These are phyloP conservation scores for Aspergillus sp. DNA, from an alignment of 2,329 filamentous ascomycete species.

Conservation along the genomic window DNA sequence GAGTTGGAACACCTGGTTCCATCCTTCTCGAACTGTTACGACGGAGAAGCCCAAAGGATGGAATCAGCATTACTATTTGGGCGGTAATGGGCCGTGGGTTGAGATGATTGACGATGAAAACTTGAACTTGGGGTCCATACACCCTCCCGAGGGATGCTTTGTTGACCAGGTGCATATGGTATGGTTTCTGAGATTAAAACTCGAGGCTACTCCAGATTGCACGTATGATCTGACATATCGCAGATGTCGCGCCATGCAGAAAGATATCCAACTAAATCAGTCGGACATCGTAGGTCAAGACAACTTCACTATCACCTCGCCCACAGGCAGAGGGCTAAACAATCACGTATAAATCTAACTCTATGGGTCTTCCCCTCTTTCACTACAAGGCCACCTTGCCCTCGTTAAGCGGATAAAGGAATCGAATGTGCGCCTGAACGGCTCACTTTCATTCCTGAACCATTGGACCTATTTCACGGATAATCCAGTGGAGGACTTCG, in stretches of 20 bases:
- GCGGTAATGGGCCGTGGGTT: conserved; percentile 50
- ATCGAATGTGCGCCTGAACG: conserved; percentile 36
- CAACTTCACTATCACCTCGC: background rate
- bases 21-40: conserved; percentile 4
- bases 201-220: background rate
- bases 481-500: conserved; percentile 38
- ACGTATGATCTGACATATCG: conserved; percentile 1
- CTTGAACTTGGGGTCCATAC: conserved; percentile 25
- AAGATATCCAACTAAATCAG: conserved; percentile 47
- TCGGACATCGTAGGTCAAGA: conserved; percentile 41
- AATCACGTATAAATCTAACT: background rate
- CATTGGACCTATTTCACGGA: conserved; percentile 48
- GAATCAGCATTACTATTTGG: conserved; percentile 47
- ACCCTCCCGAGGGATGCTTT: conserved; percentile 40
- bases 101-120: conserved; percentile 37
- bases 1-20: conserved; percentile 16
- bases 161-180: conserved; percentile 55
- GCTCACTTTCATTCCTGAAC: conserved; percentile 48
- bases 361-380: background rate
- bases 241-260: conserved; percentile 52
- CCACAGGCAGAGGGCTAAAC: background rate
- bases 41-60: conserved; percentile 23
- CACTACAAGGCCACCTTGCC: conserved; percentile 37
- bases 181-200: conserved; percentile 4
- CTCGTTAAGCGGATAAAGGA: conserved; percentile 42